These are phyloP conservation scores for Cynanchum wilfordii DNA, from an alignment of 257 asterid species.

Conservation along the genomic window DNA sequence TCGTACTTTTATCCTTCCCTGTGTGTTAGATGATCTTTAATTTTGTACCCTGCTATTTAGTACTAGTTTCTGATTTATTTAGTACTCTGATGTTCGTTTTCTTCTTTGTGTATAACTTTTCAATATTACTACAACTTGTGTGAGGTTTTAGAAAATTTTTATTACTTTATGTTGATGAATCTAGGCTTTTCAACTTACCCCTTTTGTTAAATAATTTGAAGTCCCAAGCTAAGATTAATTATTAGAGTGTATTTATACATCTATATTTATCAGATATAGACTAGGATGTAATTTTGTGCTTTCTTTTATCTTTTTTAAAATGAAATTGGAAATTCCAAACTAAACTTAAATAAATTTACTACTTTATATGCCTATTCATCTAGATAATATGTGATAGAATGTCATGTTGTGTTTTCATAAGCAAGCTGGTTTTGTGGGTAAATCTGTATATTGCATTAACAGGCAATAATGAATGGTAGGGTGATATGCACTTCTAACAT, in stretches of 20 bases:
- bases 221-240: neutral
- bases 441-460: neutral
- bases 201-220: neutral
- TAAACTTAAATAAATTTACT: neutral
- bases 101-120: neutral
- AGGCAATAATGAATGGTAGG: neutral
- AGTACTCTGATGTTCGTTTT: neutral
- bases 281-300: neutral
- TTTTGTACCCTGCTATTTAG: neutral
- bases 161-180: neutral
- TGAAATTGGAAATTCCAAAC: neutral
- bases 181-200: neutral
- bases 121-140: neutral
- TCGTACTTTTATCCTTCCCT: slow-evolving; percentile 27
- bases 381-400: neutral
- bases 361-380: neutral
- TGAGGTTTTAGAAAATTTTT: neutral
- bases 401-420: neutral
- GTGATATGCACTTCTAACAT: neutral
- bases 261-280: neutral
- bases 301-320: neutral
- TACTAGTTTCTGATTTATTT: neutral
- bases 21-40: slow-evolving; percentile 12
- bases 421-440: neutral
- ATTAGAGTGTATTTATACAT: neutral